Conservation (phyloP, 2,329 filamentous ascomycete species). For the Septoria linicola region DNA sequence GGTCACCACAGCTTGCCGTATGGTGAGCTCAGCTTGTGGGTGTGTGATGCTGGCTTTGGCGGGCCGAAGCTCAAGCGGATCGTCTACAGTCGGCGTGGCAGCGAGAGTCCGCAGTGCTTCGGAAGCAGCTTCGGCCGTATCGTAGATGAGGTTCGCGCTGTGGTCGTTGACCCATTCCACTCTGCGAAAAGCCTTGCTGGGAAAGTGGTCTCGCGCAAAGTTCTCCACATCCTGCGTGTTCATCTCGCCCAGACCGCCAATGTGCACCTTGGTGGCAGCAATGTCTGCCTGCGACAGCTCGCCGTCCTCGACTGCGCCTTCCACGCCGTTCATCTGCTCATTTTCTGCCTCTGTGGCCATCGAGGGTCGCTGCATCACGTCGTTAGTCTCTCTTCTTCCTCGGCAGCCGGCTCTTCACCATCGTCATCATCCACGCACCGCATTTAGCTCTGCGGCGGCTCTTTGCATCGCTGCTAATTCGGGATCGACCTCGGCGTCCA, state of each 20-base stretch:
- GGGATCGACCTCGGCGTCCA: slow-evolving; percentile 38
- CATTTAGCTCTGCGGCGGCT: slow-evolving; percentile 32
- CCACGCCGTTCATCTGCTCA: slow-evolving; percentile 31
- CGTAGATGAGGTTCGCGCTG: slow-evolving; percentile 83
- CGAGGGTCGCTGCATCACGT: slow-evolving; percentile 23
- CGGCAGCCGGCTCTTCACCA: slow-evolving; percentile 9
- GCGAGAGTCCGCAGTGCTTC: slow-evolving; percentile 55
- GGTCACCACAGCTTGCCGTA: slow-evolving; percentile 70
- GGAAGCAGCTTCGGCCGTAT: slow-evolving; percentile 53
- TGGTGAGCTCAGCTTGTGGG: slow-evolving; percentile 66
- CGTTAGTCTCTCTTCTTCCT: slow-evolving; percentile 18
- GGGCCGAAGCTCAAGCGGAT: slow-evolving; percentile 62
- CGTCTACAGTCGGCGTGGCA: slow-evolving; percentile 26
- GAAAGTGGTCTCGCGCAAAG: slow-evolving; percentile 65
- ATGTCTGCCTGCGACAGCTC: slow-evolving; percentile 34
- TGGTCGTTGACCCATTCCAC: slow-evolving; percentile 96
- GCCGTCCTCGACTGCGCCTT: slow-evolving; percentile 35
- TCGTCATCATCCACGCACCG: slow-evolving; percentile 22
- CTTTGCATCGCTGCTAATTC: slow-evolving; percentile 37
- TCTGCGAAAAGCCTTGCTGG: slow-evolving; percentile 54
- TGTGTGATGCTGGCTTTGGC: slow-evolving; percentile 64
- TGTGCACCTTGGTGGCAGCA: slow-evolving; percentile 68
- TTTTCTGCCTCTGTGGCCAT: slow-evolving; percentile 24
- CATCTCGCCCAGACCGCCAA: slow-evolving; percentile 78
- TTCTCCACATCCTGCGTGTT: slow-evolving; percentile 75